A percentile compares a stretch with the other conserved stretches of the same genome.
Evolutionary conservation across 2,329 filamentous ascomycete genomes (phyloP).

Genomic region (Phyllosticta citribraziliensis): DNA sequence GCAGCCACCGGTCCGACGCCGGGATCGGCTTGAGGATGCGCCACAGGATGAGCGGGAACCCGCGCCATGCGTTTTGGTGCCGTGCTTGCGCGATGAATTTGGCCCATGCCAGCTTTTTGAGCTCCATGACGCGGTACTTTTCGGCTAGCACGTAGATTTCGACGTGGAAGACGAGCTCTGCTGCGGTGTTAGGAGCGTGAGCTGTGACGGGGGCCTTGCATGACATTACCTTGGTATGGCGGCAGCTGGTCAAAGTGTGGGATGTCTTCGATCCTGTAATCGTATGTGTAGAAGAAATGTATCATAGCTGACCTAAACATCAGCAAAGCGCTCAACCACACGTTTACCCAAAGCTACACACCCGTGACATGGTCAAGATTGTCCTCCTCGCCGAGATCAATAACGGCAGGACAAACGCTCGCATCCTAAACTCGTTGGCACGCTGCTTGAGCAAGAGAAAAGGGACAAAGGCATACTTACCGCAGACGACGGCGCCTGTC

Average conservation of each 20-base stretch:
- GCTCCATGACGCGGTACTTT: neutral
- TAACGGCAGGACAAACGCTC: neutral
- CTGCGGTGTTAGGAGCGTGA: neutral
- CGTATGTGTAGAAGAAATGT: neutral
- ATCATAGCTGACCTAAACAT: neutral
- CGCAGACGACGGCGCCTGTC: neutral
- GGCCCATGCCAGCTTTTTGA: neutral
- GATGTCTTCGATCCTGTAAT: neutral
- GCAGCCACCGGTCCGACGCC: neutral
- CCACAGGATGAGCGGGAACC: neutral
- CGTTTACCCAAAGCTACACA: neutral
- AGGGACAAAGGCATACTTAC: neutral
- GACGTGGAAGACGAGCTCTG: neutral
- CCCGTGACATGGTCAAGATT: neutral
- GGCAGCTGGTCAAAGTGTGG: neutral
- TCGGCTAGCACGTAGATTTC: neutral
- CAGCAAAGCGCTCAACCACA: neutral
- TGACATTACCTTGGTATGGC: neutral
- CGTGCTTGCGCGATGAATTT: neutral
- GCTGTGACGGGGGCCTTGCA: neutral
- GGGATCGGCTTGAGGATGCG: neutral
- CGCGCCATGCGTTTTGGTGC: neutral
- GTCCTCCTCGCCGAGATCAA: conserved; percentile 3
- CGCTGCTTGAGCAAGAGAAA: neutral
- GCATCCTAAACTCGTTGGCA: neutral